Evolutionary conservation across 2,329 filamentous ascomycete species (phyloP).

Genomic region (Cladorrhinum sp.): DNA sequence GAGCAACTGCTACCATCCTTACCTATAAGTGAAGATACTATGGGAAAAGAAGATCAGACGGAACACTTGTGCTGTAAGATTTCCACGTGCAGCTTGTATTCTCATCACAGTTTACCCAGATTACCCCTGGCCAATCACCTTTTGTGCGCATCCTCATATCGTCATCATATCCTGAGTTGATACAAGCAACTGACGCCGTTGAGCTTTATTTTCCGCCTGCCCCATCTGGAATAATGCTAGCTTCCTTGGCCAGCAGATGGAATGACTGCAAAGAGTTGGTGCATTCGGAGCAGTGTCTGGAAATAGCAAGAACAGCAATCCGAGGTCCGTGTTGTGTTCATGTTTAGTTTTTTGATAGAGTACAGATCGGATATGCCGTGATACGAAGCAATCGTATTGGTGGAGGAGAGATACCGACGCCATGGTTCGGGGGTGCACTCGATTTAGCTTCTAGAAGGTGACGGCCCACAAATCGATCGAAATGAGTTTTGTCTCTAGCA

Average conservation of each 20-base stretch:
- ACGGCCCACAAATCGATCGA: conserved; percentile 13
- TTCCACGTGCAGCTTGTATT: neutral
- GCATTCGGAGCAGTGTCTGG: neutral
- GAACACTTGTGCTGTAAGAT: neutral
- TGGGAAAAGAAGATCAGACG: neutral
- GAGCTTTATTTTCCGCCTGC: neutral
- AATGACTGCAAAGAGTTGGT: neutral
- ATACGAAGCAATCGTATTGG: conserved; percentile 4
- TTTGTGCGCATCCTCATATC: neutral
- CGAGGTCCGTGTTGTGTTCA: neutral
- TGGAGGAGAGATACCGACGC: conserved; percentile 4
- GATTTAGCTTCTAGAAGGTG: conserved; percentile 21
- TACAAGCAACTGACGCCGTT: neutral
- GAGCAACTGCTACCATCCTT: conserved; percentile 7
- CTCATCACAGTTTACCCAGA: neutral
- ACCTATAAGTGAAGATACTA: conserved; percentile 9
- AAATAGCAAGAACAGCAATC: neutral
- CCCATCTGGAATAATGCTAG: neutral
- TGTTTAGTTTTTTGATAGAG: neutral
- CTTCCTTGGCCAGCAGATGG: neutral
- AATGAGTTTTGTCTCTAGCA: conserved; percentile 24
- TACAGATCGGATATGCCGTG: conserved; percentile 2
- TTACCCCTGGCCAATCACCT: neutral
- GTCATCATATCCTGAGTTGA: no score
- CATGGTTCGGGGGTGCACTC: conserved; percentile 10